These are phyloP conservation scores for Annulohypoxylon nitens DNA, from an alignment of 495 filamentous ascomycete species.

Conservation along the genomic window DNA sequence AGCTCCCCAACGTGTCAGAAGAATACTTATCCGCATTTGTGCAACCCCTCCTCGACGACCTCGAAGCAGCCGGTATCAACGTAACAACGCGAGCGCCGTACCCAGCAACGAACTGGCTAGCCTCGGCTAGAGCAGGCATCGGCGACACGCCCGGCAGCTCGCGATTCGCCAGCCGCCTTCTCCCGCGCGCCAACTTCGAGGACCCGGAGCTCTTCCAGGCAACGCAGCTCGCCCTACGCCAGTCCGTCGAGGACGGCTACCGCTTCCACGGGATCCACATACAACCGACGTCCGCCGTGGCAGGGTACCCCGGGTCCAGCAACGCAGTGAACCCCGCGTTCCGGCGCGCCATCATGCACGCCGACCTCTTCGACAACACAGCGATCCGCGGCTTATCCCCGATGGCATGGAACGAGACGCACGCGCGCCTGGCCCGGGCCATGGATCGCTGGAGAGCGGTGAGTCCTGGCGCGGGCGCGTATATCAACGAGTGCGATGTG, in stretches of 20 bases:
- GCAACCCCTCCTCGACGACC: constrained; percentile 59
- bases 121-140: constrained; percentile 9
- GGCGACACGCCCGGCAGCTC: constrained; percentile 46
- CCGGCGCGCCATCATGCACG: constrained; percentile 62
- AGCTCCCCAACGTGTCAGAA: constrained; percentile 49
- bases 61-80: constrained; percentile 49
- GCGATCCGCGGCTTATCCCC: constrained; percentile 32
- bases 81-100: constrained; percentile 34
- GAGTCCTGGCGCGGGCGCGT: constrained; percentile 59
- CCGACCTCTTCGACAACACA: constrained; percentile 53
- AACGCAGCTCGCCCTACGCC: constrained; percentile 56
- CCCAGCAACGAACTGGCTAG: constrained; percentile 45
- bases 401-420: constrained; percentile 29
- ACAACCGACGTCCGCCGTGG: constrained; percentile 40
- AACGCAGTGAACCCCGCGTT: constrained; percentile 65
- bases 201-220: constrained; percentile 49
- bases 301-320: constrained; percentile 51
- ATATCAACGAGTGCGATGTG: constrained; percentile 67
- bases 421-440: constrained; percentile 30
- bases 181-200: constrained; percentile 61
- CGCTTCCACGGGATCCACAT: constrained; percentile 57
- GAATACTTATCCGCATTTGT: constrained; percentile 56
- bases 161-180: constrained; percentile 63
- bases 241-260: constrained; percentile 55
- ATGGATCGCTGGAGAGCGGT: constrained; percentile 50